Evolutionary conservation across 2,329 filamentous ascomycete species (phyloP).

Genomic region (Fusarium kyushuense): DNA sequence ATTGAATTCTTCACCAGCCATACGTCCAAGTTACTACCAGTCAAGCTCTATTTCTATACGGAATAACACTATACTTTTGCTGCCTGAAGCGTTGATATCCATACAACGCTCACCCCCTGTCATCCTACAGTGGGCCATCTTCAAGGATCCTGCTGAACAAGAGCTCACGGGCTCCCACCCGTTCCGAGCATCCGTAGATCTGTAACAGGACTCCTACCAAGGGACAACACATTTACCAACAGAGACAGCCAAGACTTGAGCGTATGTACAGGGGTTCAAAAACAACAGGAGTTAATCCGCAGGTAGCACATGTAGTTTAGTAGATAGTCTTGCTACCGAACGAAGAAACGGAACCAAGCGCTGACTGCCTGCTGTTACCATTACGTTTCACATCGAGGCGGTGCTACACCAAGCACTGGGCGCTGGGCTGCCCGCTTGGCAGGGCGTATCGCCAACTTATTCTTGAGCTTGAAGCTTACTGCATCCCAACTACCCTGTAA

Average conservation of each 20-base stretch:
- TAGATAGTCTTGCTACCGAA: background rate
- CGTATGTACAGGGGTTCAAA: background rate
- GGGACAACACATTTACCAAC: background rate
- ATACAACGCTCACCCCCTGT: conserved; percentile 3
- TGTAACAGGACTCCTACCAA: background rate
- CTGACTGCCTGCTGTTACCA: background rate
- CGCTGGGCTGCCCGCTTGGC: background rate
- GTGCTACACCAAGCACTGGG: conserved; percentile 15
- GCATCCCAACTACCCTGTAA: background rate
- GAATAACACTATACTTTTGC: background rate
- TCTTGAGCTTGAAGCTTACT: background rate
- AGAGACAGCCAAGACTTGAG: background rate
- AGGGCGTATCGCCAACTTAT: conserved; percentile 7
- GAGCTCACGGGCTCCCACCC: conserved; percentile 21
- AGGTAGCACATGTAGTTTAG: background rate
- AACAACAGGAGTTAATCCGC: background rate
- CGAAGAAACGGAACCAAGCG: background rate
- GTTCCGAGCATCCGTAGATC: conserved; percentile 35
- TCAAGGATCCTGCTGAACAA: conserved; percentile 27
- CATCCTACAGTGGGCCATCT: conserved; percentile 14
- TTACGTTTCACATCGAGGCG: conserved; percentile 15
- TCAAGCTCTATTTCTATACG: background rate
- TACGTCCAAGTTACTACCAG: background rate
- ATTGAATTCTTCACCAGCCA: background rate
- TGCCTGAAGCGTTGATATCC: background rate